Conservation (phyloP, 768 basidiomycete genomes). For the Boletus rufocinnamomeus region DNA sequence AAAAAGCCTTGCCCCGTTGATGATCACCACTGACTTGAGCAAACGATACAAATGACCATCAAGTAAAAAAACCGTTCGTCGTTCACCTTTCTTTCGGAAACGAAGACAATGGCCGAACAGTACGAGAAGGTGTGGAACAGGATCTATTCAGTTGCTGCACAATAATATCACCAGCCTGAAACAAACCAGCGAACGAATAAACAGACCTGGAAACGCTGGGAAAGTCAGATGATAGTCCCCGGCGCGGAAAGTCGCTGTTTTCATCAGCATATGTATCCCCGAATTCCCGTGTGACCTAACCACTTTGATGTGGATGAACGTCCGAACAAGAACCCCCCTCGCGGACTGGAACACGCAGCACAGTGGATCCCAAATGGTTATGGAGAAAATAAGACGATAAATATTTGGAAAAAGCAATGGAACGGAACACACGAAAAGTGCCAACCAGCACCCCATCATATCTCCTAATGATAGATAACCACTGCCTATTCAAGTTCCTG, state of each 20-base stretch:
- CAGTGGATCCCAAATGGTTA: neutral
- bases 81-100: neutral
- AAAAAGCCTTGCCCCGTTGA: neutral
- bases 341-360: neutral
- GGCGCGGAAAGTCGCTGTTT: too few relatives aligned
- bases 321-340: neutral
- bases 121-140: neutral
- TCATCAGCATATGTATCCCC: neutral
- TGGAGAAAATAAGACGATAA: neutral
- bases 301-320: neutral
- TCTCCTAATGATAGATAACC: neutral
- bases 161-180: too few relatives aligned
- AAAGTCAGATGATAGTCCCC: neutral
- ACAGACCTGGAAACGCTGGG: too few relatives aligned
- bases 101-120: neutral
- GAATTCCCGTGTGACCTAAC: neutral
- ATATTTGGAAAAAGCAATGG: neutral
- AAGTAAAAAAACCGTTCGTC: neutral
- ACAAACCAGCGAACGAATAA: too few relatives aligned
- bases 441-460: neutral
- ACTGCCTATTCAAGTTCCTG: neutral
- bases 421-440: neutral
- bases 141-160: neutral
- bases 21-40: neutral
- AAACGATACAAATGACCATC: neutral